Conservation (phyloP, 306 rosid genomes). For the Hippophae tibetana region DNA sequence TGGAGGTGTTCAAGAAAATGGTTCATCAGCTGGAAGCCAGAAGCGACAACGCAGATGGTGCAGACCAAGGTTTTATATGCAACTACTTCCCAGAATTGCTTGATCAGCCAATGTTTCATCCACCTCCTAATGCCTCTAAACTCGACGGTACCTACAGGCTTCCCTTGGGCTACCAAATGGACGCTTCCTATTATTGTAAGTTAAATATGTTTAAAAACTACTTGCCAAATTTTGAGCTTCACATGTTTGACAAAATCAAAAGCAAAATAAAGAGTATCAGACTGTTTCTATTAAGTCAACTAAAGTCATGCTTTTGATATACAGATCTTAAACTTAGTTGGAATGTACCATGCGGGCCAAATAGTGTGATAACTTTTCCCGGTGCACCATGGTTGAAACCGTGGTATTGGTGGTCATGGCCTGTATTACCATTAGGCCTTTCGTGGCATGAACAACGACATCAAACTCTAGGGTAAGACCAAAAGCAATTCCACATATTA, state of each 20-base stretch:
- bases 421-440: conserved; percentile 83
- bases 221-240: too few species aligned
- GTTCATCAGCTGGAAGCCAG: conserved; percentile 48
- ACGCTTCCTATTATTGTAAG: conserved; percentile 94
- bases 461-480: conserved; percentile 68
- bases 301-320: neutral
- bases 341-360: conserved; percentile 97
- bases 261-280: neutral
- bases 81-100: conserved; percentile 83
- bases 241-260: neutral
- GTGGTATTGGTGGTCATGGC: conserved; percentile 99
- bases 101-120: conserved; percentile 71
- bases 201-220: neutral
- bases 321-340: conserved; percentile 75
- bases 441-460: conserved; percentile 74
- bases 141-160: conserved; percentile 85
- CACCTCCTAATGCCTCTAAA: conserved; percentile 51
- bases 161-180: conserved; percentile 97
- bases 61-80: conserved; percentile 91
- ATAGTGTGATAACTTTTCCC: conserved; percentile 85
- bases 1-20: conserved; percentile 71
- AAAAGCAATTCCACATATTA: neutral
- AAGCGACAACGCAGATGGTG: conserved; percentile 88
- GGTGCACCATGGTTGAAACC: conserved; percentile 99
- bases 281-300: neutral